phyloP scores from a whole-genome alignment of 768 basidiomycete species.

The Galerina sulciceps region DNA sequence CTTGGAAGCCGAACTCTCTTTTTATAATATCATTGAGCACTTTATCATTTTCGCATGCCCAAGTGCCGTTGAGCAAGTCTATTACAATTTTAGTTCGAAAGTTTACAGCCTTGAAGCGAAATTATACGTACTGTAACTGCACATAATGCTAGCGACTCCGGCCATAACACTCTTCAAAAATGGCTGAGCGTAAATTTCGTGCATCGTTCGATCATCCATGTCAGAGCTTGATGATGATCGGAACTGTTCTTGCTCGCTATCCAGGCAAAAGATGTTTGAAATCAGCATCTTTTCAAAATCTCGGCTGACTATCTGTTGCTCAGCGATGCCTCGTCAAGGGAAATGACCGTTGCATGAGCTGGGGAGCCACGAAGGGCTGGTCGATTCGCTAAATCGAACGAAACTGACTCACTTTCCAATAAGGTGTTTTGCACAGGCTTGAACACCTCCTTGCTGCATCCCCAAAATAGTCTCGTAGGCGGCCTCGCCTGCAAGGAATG shows the following conservation, averaged over 20 bases:
- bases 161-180: conserved; percentile 76
- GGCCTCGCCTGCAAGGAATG: conserved; percentile 80
- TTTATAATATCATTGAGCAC: conserved; percentile 78
- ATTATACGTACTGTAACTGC: conserved; percentile 63
- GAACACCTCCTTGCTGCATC: conserved; percentile 78
- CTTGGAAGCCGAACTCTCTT: conserved; percentile 77
- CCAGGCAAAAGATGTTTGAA: not conserved
- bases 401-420: conserved; percentile 64
- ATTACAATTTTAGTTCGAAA: not conserved
- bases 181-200: conserved; percentile 74
- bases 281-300: not conserved
- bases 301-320: too few species aligned
- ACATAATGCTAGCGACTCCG: conserved; percentile 76
- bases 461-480: conserved; percentile 85
- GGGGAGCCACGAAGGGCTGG: not conserved
- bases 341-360: too few species aligned
- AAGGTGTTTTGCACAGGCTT: conserved; percentile 86
- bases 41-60: conserved; percentile 76
- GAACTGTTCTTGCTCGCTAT: conserved; percentile 71
- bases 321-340: too few species aligned
- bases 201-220: conserved; percentile 80
- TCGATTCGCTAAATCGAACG: not conserved
- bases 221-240: conserved; percentile 62
- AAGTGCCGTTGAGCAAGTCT: conserved; percentile 74
- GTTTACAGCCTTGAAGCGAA: not conserved